Conservation (phyloP, 208 protist genomes). For the Crithidia thermophila region DNA sequence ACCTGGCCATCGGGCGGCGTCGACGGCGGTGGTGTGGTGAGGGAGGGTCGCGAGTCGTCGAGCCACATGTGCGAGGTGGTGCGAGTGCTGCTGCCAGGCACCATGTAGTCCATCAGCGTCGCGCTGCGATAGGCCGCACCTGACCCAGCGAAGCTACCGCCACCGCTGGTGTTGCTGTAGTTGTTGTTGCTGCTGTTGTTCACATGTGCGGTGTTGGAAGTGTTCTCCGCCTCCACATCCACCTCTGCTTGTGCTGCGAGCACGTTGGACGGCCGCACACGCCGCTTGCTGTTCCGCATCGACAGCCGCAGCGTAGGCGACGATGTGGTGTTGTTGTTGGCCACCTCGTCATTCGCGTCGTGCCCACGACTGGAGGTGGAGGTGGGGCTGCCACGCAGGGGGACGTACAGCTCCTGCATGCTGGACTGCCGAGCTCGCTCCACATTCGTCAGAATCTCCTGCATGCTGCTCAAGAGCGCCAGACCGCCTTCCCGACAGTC, state of each 20-base stretch:
- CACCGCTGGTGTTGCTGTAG: neutral
- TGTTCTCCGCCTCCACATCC: neutral
- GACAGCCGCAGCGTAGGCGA: conserved; percentile 6
- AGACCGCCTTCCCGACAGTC: conserved; percentile 47
- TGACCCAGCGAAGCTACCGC: neutral
- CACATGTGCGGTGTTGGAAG: no score
- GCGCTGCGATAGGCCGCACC: no score
- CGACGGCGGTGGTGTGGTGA: neutral
- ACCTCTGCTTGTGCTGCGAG: neutral
- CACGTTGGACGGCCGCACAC: neutral
- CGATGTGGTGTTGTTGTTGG: neutral
- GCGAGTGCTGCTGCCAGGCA: neutral
- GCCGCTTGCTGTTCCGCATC: conserved; percentile 7
- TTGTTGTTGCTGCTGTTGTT: neutral
- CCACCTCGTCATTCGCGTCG: no score
- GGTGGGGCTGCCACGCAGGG: neutral
- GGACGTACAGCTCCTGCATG: conserved; percentile 35
- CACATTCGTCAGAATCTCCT: conserved; percentile 40
- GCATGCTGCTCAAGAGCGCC: conserved; percentile 42
- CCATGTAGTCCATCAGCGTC: conserved; percentile 24
- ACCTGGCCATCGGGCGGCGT: neutral
- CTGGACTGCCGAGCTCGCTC: conserved; percentile 31
- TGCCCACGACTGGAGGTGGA: neutral
- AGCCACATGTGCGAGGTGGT: conserved; percentile 16
- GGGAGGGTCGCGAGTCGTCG: no score